Conservation (phyloP, 2,329 filamentous ascomycete genomes). For the Aspergillus quadricinctus region DNA sequence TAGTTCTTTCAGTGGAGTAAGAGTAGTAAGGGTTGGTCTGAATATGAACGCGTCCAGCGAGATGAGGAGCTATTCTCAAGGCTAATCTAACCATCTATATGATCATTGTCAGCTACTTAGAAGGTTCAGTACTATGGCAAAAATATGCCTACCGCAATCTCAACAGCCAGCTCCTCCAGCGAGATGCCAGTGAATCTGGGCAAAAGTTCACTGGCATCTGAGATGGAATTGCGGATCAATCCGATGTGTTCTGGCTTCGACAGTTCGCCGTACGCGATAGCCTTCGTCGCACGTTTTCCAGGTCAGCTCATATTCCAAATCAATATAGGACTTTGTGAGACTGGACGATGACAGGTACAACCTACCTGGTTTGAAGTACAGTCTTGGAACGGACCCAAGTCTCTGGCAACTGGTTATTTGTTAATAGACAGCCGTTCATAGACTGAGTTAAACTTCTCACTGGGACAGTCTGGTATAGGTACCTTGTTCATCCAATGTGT, state of each 20-base stretch:
- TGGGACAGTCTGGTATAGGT: not conserved
- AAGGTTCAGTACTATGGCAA: not conserved
- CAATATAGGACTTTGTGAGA: not conserved
- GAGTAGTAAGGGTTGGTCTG: conserved; percentile 57
- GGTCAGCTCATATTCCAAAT: not conserved
- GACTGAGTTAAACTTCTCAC: not conserved
- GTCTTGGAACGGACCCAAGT: conserved; percentile 48
- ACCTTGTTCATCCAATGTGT: conserved; percentile 50
- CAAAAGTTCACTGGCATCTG: conserved; percentile 35
- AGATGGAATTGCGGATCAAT: conserved; percentile 16
- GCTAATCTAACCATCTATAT: conserved; percentile 54
- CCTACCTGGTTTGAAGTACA: conserved; percentile 53
- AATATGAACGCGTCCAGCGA: conserved; percentile 54
- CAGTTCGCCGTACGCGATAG: conserved; percentile 49
- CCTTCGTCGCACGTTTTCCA: conserved; percentile 22
- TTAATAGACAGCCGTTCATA: not conserved
- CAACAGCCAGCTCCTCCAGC: conserved; percentile 50
- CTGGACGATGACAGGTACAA: no score
- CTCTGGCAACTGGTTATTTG: conserved; percentile 38
- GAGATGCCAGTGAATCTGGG: conserved; percentile 33
- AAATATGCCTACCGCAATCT: conserved; percentile 47
- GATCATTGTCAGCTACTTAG: not conserved
- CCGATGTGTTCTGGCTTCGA: conserved; percentile 36
- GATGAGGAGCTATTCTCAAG: conserved; percentile 46
- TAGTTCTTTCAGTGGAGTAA: conserved; percentile 47